Base-by-base conservation (phyloP, 1,284 basidiomycete genomes). In the Microbotryum lychnidis-dioicae region DNA sequence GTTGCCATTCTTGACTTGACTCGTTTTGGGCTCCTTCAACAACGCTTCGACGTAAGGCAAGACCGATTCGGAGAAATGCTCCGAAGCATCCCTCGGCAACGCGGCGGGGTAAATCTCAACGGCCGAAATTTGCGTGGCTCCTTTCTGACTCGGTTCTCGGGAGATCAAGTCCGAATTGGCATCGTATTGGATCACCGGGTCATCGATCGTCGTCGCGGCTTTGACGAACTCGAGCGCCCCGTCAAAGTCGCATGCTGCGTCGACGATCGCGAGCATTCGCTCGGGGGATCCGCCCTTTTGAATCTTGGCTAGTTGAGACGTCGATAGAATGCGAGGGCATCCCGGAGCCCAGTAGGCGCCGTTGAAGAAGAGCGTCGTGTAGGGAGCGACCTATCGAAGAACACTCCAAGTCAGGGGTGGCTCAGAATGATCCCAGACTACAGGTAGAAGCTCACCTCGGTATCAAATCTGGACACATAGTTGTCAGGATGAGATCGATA, bases 91-190 rank as follows among this genome's bases (percentile, higher is more conserved):
- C 52, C 83, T 76, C 25, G 90, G 87, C 18, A 94, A 80, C 57
- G 87, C 83, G 0, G 90, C 82, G 0, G 91, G 91, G 3, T 93
- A 81, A 67, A 94, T 93, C 71, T 94, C 91, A 55, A 91, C 86
- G 0, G 87, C 83, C 82, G 91, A 89, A 70, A 92, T 83, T 56
- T 86, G 82, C 5, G 89, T 65, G 6, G 61, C 51, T 29, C 57
- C 18, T 6, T 55, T 44, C 16, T 52, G 21, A 42, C 54, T 14
- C 9, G 57, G 50, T 55, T 48, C 37, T 42, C 37, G 10, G 62
- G 50, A 67, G 62, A 46, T 68, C 1, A 79, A 9, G 73, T 70
- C 4, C 72, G 60, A 1, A 80, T 82, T 33, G 75, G 79, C 66
- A 53, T 75, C 70, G 80, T 84, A 91, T 57, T 71, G 68, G 1